Conservation (phyloP, 192 early-diverging fungal species). For the Entomortierella lignicola region DNA sequence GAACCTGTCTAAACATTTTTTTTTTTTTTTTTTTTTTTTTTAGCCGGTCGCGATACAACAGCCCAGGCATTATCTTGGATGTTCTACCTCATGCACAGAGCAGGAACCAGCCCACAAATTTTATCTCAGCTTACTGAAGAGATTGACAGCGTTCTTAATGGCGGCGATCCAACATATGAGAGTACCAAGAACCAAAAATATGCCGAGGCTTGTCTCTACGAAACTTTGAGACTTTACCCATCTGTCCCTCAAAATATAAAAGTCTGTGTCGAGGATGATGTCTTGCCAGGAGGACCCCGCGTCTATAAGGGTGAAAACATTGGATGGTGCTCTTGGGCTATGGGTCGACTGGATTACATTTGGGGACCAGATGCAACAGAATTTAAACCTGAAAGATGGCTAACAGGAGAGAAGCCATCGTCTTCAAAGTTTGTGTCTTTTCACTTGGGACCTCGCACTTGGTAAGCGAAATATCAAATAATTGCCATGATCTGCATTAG, state of each 20-base stretch:
- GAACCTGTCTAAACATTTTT: neutral
- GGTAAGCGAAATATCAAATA: conserved; percentile 6
- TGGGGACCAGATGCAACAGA: conserved; percentile 73
- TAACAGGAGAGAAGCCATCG: conserved; percentile 49
- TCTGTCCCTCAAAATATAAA: conserved; percentile 69
- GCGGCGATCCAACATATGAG: conserved; percentile 22
- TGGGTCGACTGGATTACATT: conserved; percentile 61
- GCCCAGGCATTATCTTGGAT: conserved; percentile 68
- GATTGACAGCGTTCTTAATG: conserved; percentile 21
- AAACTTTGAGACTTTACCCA: conserved; percentile 73
- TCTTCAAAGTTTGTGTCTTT: conserved; percentile 64
- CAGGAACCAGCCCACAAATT: conserved; percentile 40
- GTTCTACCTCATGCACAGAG: conserved; percentile 51
- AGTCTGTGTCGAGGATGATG: conserved; percentile 63
- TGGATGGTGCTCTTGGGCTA: conserved; percentile 57
- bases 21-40: neutral
- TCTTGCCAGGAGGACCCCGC: conserved; percentile 68
- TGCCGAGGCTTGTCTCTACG: conserved; percentile 60
- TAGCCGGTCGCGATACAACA: conserved; percentile 65
- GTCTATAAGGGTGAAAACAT: conserved; percentile 64
- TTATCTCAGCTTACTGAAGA: conserved; percentile 45
- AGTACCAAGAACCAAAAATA: conserved; percentile 33
- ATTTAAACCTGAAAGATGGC: conserved; percentile 75
- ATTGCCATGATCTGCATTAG: no score
- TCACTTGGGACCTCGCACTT: conserved; percentile 64